A percentile compares a stretch with the other conserved stretches of the same genome.
Conservation (phyloP, 495 filamentous ascomycete species). For the Daldinia childiae region DNA sequence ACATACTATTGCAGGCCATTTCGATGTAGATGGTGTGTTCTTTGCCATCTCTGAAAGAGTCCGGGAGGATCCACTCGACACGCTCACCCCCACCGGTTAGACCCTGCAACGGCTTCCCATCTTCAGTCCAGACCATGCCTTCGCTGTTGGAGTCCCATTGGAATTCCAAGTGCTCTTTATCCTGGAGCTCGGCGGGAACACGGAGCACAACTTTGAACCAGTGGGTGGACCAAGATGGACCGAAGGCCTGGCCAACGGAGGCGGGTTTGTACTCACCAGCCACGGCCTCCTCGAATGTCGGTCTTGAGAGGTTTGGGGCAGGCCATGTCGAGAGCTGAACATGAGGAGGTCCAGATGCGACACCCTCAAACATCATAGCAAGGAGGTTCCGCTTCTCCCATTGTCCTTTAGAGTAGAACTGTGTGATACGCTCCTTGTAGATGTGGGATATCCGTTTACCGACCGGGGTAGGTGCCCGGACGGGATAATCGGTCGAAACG, state of each 20-base stretch:
- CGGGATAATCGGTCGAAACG: conserved; percentile 54
- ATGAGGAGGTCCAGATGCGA: conserved; percentile 73
- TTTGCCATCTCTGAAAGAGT: conserved; percentile 81
- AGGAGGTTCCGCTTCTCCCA: conserved; percentile 82
- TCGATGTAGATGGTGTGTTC: conserved; percentile 92
- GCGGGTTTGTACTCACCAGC: conserved; percentile 81
- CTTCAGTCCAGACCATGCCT: conserved; percentile 86
- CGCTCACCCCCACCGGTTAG: conserved; percentile 92
- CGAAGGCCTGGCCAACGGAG: conserved; percentile 79
- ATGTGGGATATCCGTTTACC: conserved; percentile 88
- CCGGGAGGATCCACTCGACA: conserved; percentile 87
- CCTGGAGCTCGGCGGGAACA: conserved; percentile 73
- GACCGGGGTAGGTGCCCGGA: conserved; percentile 59
- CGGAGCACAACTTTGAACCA: conserved; percentile 89
- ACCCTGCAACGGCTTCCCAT: conserved; percentile 90
- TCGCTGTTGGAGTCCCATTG: conserved; percentile 96
- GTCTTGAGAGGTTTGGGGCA: conserved; percentile 78
- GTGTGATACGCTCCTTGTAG: conserved; percentile 83
- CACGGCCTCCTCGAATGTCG: conserved; percentile 89
- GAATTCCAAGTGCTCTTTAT: conserved; percentile 85
- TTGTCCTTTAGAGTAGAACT: conserved; percentile 83
- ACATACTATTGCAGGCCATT: conserved; percentile 99
- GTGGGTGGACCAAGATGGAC: conserved; percentile 97
- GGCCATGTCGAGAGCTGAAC: conserved; percentile 90
- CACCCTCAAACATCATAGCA: conserved; percentile 79